Evolutionary conservation across 2,329 filamentous ascomycete species (phyloP), one percentile per base, ranked within the genome.

Genomic region (Zopfia rhizophila): DNA sequence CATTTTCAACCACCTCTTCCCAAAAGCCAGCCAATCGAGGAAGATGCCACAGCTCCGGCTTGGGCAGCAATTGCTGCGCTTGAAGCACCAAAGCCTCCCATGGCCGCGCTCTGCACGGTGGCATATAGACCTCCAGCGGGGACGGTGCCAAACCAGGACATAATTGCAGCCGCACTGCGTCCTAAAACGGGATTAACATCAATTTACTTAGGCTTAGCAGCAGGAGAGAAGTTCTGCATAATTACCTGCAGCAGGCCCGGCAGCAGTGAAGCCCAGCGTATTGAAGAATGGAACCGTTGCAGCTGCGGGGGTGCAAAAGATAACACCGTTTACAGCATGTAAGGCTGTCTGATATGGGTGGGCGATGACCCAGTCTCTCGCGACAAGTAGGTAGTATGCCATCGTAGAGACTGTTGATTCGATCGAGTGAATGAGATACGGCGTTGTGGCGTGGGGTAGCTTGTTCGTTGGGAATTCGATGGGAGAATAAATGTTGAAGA

Each of bases 21-120:
- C 27, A n/a, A 30, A 16, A 53, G 5, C 48, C 46, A 60, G 10
- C 48, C 51, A 13, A 39, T 28, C 7, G 45, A 41, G 13, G 57
- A 56, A 11, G 48, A 50, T 7, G 53, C 22, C 27, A 53, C 25
- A 21, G 61, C 60, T n/a, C 57, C 57, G 18, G 46, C 58, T 29
- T 63, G 55, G 4, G 56, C 55, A 11, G 50, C 49, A 2, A 55
- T 58, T 7, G 54, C 55, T 19, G 56, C 61, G 38, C 56, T 38
- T 21, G 55, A 45, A 4, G 51, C 63, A 5, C 66, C 65, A 27
- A 61, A 68, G 3, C 66, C 66, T 3, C 63, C 63, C 66, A 69
- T 69, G 4, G 60, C 62, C 7, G 63, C 66, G 32, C 65, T 69
- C 38, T 68, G 60, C 3, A 60, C 28, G 10, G 50, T 58, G 1